phyloP scores from a whole-genome alignment of 2,329 filamentous ascomycete species.

The Akanthomyces dipterigenus region DNA sequence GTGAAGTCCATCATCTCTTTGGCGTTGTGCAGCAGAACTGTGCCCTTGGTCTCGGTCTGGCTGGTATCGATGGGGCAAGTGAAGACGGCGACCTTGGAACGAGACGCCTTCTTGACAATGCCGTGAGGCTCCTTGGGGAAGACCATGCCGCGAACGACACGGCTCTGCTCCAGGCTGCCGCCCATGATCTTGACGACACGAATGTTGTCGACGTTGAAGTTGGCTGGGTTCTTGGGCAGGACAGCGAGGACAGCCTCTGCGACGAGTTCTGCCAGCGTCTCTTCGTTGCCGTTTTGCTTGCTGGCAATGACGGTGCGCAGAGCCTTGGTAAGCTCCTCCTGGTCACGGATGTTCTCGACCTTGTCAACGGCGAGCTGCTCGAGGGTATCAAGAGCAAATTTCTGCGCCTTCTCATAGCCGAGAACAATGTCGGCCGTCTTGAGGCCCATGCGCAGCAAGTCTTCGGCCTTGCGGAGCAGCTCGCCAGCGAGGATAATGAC shows the following conservation, averaged over 20 bases:
- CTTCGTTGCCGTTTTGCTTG: constrained; percentile 93
- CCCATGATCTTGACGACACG: constrained; percentile 99
- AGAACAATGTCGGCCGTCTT: constrained; percentile 97
- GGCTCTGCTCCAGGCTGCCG: constrained; percentile 86
- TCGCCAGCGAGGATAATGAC: constrained; percentile 95
- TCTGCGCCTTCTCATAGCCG: constrained; percentile 92
- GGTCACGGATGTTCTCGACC: constrained; percentile 74
- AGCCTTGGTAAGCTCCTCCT: constrained; percentile 85
- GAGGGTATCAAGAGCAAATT: constrained; percentile 75
- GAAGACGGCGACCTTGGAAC: constrained; percentile 95
- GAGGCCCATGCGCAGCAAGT: constrained; percentile 89
- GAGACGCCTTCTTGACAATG: constrained; percentile 78
- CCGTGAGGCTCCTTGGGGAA: constrained; percentile 95
- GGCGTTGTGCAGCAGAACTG: constrained; percentile 90
- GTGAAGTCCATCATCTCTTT: constrained; percentile 99
- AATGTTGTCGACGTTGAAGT: constrained; percentile 99
- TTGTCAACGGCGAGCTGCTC: constrained; percentile 89
- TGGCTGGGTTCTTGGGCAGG: constrained; percentile 86
- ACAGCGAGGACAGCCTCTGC: constrained; percentile 81
- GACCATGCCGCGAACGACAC: constrained; percentile 96
- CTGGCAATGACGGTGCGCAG: constrained; percentile 91
- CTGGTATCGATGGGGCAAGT: constrained; percentile 92
- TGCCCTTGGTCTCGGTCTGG: constrained; percentile 98
- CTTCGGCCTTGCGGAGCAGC: constrained; percentile 93
- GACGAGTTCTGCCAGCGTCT: constrained; percentile 78